Evolutionary conservation across 2,329 filamentous ascomycete species (phyloP), one percentile per base, ranked within the genome.

Genomic region (Catunica adiposa): DNA sequence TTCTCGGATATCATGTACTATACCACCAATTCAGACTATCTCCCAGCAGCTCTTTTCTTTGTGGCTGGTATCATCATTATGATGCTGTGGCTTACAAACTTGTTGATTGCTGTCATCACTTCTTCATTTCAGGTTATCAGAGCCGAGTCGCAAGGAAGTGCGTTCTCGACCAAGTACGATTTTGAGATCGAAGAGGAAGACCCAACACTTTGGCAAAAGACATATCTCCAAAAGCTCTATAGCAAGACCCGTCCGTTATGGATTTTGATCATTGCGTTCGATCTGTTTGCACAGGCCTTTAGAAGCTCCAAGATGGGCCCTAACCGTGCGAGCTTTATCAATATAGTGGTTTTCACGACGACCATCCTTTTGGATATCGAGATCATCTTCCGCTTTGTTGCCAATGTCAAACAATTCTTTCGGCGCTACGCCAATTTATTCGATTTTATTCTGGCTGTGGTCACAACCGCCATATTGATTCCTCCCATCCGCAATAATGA

Each of bases 101-200:
- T 98, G 69, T 69, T 85, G 50, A 94, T 98, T 64, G 92, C 92
- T 2, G 92, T 98, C 63, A 98, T 98, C 65, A 98, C 92, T 0
- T 95, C 92, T 3, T 96, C 90, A 1, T 98, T 98, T 64, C 92
- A 98, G 66, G 86, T 98, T 61, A 98, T 98, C 62, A 81, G 92
- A 60, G 94, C 98, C 71, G 92, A 98, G 66, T 94, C 88, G 69
- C 89, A 85, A 67, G 82, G 84, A 31, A 96, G 89, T 70, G 92
- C 94, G 2, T 98, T 98, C 67, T 58, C 57, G 8, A 56, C 31
- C 9, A 55, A 56, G 20, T 55, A 58, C 23, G 57, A 58, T 53
- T 53, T 58, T n/a, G 55, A 56, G 31, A 89, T 89, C 3, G 80
- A 81, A 11, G 79, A 88, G 57, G 77, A 86, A 40, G 77, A 77